Percentiles rank a stretch among this genome's conserved stretches.
Conservation (phyloP, 2,329 filamentous ascomycete genomes). For the Beauveria asiatica region DNA sequence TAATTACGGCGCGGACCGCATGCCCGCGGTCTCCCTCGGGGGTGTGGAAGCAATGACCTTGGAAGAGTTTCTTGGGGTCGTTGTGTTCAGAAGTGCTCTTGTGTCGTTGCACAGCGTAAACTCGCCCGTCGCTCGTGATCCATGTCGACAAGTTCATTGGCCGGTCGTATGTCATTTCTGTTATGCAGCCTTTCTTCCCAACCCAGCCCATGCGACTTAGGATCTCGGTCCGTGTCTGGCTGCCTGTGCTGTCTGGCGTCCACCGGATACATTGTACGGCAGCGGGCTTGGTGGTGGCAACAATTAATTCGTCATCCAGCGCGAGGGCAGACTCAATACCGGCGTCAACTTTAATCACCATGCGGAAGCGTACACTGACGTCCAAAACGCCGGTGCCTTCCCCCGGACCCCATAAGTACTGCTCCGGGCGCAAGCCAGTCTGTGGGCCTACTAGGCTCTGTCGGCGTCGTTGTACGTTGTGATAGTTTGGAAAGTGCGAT, state of each 20-base stretch:
- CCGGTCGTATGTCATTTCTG: slow-evolving; percentile 85
- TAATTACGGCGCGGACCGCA: slow-evolving; percentile 73
- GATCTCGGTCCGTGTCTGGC: slow-evolving; percentile 84
- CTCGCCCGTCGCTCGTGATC: slow-evolving; percentile 80
- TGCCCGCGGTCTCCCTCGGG: slow-evolving; percentile 51
- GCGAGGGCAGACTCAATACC: slow-evolving; percentile 84
- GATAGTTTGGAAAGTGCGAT: slow-evolving; percentile 64
- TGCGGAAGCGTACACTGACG: slow-evolving; percentile 83
- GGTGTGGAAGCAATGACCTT: slow-evolving; percentile 82
- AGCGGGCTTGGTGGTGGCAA: slow-evolving; percentile 82
- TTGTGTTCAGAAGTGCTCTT: slow-evolving; percentile 34
- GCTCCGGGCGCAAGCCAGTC: slow-evolving; percentile 46
- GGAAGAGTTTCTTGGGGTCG: slow-evolving; percentile 63
- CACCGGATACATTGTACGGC: slow-evolving; percentile 97
- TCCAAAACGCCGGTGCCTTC: slow-evolving; percentile 78
- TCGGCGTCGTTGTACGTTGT: slow-evolving; percentile 52
- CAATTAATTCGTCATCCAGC: slow-evolving; percentile 84
- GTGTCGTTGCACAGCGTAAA: slow-evolving; percentile 80
- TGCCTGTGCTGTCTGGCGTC: slow-evolving; percentile 73
- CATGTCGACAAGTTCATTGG: slow-evolving; percentile 95
- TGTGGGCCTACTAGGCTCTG: slow-evolving; percentile 54
- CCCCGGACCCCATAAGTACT: slow-evolving; percentile 65
- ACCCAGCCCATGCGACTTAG: slow-evolving; percentile 82
- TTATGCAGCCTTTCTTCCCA: slow-evolving; percentile 64
- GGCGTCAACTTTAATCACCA: slow-evolving; percentile 97